phyloP scores from a whole-genome alignment of 192 early-diverging fungal genomes.

The Fimicolochytrium jonesii region DNA sequence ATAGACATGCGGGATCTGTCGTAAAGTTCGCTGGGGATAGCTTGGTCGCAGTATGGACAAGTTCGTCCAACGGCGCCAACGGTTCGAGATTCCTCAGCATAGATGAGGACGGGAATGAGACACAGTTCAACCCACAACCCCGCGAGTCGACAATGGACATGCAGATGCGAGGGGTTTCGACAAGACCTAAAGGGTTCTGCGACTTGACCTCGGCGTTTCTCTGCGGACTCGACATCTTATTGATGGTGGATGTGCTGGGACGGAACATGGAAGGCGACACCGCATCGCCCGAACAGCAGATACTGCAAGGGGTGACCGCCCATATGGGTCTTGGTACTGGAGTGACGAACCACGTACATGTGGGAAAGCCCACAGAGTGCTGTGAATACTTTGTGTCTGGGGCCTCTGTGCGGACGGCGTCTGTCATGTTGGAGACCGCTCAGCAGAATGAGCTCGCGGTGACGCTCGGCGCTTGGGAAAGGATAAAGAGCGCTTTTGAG shows the following conservation, averaged over 20 bases:
- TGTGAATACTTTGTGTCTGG: constrained; percentile 6
- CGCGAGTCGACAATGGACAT: too few species aligned
- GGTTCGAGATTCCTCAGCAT: not conserved
- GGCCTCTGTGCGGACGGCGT: not conserved
- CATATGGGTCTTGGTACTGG: constrained; percentile 4
- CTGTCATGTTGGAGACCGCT: not conserved
- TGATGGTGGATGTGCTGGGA: not conserved
- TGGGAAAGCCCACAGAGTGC: not conserved
- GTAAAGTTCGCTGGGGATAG: constrained; percentile 6
- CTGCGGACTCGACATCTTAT: constrained; percentile 4
- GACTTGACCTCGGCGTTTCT: constrained; percentile 8
- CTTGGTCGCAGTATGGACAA: not conserved
- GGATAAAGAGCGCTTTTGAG: not conserved
- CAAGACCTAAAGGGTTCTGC: not conserved
- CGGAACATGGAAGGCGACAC: not conserved
- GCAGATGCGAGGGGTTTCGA: too few species aligned
- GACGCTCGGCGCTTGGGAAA: not conserved
- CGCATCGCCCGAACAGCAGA: constrained; percentile 6
- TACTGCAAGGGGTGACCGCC: constrained; percentile 2
- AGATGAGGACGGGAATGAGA: not conserved
- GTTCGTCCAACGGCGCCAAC: not conserved
- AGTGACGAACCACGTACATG: not conserved
- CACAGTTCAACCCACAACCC: not conserved
- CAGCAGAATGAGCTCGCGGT: constrained; percentile 6
- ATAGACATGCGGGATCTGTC: not conserved